Evolutionary conservation across 352 stramenopile species (phyloP).

Genomic region (Pythium periplocum): DNA sequence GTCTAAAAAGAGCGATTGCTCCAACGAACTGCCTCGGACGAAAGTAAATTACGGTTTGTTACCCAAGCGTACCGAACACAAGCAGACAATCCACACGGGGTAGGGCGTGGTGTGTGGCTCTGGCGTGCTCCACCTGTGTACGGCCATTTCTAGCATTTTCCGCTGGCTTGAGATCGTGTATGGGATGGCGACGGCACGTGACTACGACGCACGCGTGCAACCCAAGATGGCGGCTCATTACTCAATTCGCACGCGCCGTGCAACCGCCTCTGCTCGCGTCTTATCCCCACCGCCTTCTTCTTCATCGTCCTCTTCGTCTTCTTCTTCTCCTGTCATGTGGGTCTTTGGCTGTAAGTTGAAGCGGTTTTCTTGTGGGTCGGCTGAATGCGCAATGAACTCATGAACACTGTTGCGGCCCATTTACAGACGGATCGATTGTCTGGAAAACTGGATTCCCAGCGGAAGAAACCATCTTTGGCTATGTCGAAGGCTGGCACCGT

Average conservation of each 20-base stretch:
- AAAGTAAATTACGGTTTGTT: no score
- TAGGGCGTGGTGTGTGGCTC: no score
- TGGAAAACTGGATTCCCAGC: slow-evolving; percentile 74
- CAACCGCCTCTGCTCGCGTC: neutral
- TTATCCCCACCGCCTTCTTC: neutral
- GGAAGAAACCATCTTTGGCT: slow-evolving; percentile 62
- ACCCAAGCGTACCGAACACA: no score
- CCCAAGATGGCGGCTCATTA: no score
- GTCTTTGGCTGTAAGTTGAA: slow-evolving; percentile 54
- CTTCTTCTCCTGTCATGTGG: slow-evolving; percentile 39
- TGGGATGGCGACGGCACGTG: no score
- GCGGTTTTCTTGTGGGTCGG: neutral
- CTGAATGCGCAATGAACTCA: neutral
- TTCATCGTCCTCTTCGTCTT: neutral
- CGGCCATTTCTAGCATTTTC: neutral
- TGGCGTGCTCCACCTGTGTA: neutral
- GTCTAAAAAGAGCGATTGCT: no score
- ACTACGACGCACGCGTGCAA: no score
- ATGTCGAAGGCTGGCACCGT: slow-evolving; percentile 80
- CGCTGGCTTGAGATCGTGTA: no score
- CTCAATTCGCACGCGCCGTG: no score
- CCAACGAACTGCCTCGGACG: no score
- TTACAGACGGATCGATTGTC: slow-evolving; percentile 58
- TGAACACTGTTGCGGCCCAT: neutral
- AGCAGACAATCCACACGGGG: no score